These are phyloP conservation scores for Plasmopara muralis DNA, from an alignment of 352 stramenopile genomes.

Conservation along the genomic window DNA sequence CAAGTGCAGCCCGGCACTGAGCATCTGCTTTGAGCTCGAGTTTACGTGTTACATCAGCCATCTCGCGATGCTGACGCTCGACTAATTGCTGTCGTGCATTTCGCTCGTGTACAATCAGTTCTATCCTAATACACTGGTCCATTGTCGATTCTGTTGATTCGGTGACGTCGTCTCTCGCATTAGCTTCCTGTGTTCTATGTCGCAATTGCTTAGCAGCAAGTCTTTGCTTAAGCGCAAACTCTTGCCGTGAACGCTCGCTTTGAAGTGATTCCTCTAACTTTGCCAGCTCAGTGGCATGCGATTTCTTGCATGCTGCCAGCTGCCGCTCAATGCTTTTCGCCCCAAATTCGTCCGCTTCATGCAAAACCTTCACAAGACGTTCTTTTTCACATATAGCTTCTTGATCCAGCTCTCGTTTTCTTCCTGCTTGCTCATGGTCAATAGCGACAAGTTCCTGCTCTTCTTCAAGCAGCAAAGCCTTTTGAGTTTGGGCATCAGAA, in stretches of 20 bases:
- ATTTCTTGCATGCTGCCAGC: slow-evolving; percentile 27
- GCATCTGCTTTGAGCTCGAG: slow-evolving; percentile 26
- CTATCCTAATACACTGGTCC: slow-evolving; percentile 6
- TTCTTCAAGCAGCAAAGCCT: slow-evolving; percentile 25
- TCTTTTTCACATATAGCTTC: slow-evolving; percentile 26
- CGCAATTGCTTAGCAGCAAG: slow-evolving; percentile 27
- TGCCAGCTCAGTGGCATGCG: slow-evolving; percentile 23
- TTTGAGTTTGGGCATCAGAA: slow-evolving; percentile 6
- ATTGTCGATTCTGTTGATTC: not conserved
- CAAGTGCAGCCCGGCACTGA: slow-evolving; percentile 14
- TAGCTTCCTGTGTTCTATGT: slow-evolving; percentile 1
- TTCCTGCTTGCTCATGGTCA: slow-evolving; percentile 19
- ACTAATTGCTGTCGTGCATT: slow-evolving; percentile 14
- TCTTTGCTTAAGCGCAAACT: slow-evolving; percentile 35
- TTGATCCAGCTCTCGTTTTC: slow-evolving; percentile 18
- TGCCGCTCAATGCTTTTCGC: slow-evolving; percentile 31
- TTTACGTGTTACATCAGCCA: slow-evolving; percentile 14
- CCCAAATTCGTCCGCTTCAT: slow-evolving; percentile 12
- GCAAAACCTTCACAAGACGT: slow-evolving; percentile 14
- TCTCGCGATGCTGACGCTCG: slow-evolving; percentile 25
- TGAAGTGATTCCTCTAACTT: slow-evolving; percentile 26
- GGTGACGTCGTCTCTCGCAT: not conserved
- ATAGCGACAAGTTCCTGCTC: slow-evolving; percentile 24
- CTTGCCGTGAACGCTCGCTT: slow-evolving; percentile 30
- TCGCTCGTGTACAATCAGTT: slow-evolving; percentile 21